phyloP scores from a whole-genome alignment of 805 yeast species.

The Ogataea trehalophila region DNA sequence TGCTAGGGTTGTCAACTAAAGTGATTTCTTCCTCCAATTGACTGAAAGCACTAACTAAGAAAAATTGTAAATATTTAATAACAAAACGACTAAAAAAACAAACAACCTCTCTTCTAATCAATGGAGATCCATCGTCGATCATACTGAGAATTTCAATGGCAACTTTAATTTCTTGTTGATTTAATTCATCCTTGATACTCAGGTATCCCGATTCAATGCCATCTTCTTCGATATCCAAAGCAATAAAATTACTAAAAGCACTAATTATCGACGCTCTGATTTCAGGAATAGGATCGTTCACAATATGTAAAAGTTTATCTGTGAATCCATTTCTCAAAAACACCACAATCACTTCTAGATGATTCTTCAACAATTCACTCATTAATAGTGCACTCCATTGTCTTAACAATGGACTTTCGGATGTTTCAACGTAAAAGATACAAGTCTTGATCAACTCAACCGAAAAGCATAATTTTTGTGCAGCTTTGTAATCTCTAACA shows the following conservation, averaged over 20 bases:
- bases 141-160: conserved; percentile 64
- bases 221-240: conserved; percentile 42
- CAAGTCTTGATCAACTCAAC: conserved; percentile 68
- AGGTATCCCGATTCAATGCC: conserved; percentile 24
- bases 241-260: conserved; percentile 60
- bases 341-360: conserved; percentile 70
- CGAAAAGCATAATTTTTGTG: conserved; percentile 75
- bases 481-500: conserved; percentile 72
- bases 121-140: conserved; percentile 82
- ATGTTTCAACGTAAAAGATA: conserved; percentile 55
- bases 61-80: conserved; percentile 62
- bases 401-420: conserved; percentile 80
- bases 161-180: conserved; percentile 63
- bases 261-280: conserved; percentile 80
- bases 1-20: conserved; percentile 54
- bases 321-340: conserved; percentile 61
- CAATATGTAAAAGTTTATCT: conserved; percentile 48
- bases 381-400: conserved; percentile 88
- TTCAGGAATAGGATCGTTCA: conserved; percentile 91
- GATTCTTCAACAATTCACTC: conserved; percentile 69
- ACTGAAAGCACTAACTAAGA: conserved; percentile 80
- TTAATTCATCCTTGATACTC: conserved; percentile 37
- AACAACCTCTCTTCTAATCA: conserved; percentile 82
- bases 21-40: conserved; percentile 78
- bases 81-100: conserved; percentile 74